phyloP scores from a whole-genome alignment of 495 filamentous ascomycete genomes.

The Talaromyces trachyspermus region DNA sequence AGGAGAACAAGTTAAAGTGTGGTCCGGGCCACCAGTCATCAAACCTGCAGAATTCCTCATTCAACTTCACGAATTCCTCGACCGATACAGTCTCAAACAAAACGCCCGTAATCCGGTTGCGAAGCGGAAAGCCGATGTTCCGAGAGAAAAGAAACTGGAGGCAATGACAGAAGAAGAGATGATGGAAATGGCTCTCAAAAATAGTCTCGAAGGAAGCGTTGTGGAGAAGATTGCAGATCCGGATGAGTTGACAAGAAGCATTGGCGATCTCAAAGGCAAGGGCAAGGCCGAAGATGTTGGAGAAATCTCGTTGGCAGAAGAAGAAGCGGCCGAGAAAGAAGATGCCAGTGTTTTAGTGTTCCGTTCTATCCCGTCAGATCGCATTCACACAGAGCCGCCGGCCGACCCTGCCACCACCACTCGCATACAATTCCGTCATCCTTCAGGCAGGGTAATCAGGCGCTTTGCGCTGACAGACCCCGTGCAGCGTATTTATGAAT shows the following conservation, averaged over 20 bases:
- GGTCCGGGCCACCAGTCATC: conserved; percentile 77
- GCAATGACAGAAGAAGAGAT: conserved; percentile 96
- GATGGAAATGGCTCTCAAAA: conserved; percentile 86
- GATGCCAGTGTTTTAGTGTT: conserved; percentile 42
- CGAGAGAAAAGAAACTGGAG: conserved; percentile 64
- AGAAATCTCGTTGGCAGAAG: conserved; percentile 26
- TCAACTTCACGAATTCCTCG: conserved; percentile 89
- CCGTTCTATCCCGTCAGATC: conserved; percentile 56
- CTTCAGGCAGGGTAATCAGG: conserved; percentile 72
- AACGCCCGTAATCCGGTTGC: conserved; percentile 89
- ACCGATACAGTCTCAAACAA: conserved; percentile 81
- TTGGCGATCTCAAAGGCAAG: conserved; percentile 56
- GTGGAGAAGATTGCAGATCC: conserved; percentile 56
- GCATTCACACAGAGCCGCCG: conserved; percentile 70
- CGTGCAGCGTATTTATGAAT: conserved; percentile 84
- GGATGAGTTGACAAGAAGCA: conserved; percentile 70
- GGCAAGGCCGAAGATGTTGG: conserved; percentile 43
- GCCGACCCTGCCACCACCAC: conserved; percentile 63
- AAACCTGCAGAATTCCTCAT: conserved; percentile 75
- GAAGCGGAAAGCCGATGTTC: conserved; percentile 63
- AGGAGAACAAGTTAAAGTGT: conserved; percentile 94
- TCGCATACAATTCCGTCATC: conserved; percentile 83
- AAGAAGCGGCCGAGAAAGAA: conserved; percentile 7
- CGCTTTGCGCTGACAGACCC: conserved; percentile 73
- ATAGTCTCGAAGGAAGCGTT: conserved; percentile 53